Percentiles rank a stretch among this genome's conserved stretches.
phyloP scores from a whole-genome alignment of 169 alveolate genomes.

The Eimeria necatrix region DNA sequence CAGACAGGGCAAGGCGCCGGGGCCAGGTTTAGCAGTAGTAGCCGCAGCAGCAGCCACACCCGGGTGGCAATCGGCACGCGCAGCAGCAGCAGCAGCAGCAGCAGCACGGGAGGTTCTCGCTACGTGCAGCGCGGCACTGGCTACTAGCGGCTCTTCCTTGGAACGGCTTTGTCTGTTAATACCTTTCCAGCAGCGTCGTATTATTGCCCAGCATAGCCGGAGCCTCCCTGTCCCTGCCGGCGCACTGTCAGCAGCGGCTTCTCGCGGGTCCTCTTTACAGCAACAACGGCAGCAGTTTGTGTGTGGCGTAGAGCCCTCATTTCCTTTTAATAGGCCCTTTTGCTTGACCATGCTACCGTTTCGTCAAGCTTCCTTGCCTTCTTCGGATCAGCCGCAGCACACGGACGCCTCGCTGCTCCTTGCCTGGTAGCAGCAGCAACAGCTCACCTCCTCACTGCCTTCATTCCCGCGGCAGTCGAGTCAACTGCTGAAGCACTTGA shows the following conservation, averaged over 20 bases:
- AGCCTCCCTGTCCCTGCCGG: conserved; percentile 47
- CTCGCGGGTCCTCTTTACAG: conserved; percentile 48
- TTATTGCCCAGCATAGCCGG: not conserved
- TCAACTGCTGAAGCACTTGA: not conserved
- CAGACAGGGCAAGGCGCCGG: conserved; percentile 61
- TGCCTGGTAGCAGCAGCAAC: conserved; percentile 21
- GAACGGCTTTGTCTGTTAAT: conserved; percentile 44
- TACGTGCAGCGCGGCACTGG: conserved; percentile 65
- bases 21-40: conserved; percentile 24
- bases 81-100: conserved; percentile 78
- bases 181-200: conserved; percentile 33
- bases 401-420: conserved; percentile 15
- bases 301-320: not conserved
- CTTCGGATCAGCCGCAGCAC: conserved; percentile 2
- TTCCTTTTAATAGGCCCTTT: conserved; percentile 8
- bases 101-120: conserved; percentile 74
- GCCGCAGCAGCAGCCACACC: conserved; percentile 72
- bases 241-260: conserved; percentile 42
- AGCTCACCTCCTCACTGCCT: not conserved
- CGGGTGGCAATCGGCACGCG: conserved; percentile 69
- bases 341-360: conserved; percentile 59
- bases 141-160: conserved; percentile 27
- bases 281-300: conserved; percentile 9
- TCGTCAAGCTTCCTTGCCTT: not conserved
- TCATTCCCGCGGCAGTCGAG: not conserved